Conservation (phyloP, 129 eudicot genomes). For the Pulicaria dysenterica region DNA sequence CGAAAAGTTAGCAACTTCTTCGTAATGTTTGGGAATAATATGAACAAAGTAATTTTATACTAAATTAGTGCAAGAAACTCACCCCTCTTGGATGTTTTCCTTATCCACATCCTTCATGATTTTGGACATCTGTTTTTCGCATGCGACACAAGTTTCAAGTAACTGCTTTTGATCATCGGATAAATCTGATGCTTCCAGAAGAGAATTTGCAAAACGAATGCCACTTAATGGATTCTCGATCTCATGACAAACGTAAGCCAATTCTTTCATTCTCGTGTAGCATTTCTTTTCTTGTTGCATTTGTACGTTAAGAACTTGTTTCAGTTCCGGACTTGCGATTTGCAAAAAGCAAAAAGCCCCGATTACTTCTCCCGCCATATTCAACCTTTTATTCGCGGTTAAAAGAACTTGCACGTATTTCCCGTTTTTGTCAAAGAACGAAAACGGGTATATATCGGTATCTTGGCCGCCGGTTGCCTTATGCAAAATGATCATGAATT, state of each 20-base stretch:
- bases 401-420: slow-evolving; percentile 75
- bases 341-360: slow-evolving; percentile 95
- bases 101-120: slow-evolving; percentile 68
- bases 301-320: slow-evolving; percentile 57
- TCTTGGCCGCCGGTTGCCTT: slow-evolving; percentile 79
- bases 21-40: not conserved
- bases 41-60: not conserved
- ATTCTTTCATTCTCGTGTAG: slow-evolving; percentile 65
- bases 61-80: slow-evolving; percentile 24
- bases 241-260: slow-evolving; percentile 76
- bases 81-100: slow-evolving; percentile 80
- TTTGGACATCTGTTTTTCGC: slow-evolving; percentile 79
- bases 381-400: slow-evolving; percentile 79
- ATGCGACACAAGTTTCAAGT: slow-evolving; percentile 67
- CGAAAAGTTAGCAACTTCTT: slow-evolving; percentile 9
- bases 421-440: slow-evolving; percentile 72
- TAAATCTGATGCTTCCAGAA: slow-evolving; percentile 62
- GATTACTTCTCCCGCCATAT: slow-evolving; percentile 54
- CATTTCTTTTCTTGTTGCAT: slow-evolving; percentile 62
- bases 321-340: slow-evolving; percentile 74
- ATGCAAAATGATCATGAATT: slow-evolving; percentile 83
- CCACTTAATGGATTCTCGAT: slow-evolving; percentile 75
- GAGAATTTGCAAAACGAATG: slow-evolving; percentile 61
- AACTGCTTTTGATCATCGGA: slow-evolving; percentile 71
- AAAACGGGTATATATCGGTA: slow-evolving; percentile 64